These are phyloP conservation scores for Pseudevernia furfuracea DNA, from an alignment of 495 filamentous ascomycete species.

Conservation along the genomic window DNA sequence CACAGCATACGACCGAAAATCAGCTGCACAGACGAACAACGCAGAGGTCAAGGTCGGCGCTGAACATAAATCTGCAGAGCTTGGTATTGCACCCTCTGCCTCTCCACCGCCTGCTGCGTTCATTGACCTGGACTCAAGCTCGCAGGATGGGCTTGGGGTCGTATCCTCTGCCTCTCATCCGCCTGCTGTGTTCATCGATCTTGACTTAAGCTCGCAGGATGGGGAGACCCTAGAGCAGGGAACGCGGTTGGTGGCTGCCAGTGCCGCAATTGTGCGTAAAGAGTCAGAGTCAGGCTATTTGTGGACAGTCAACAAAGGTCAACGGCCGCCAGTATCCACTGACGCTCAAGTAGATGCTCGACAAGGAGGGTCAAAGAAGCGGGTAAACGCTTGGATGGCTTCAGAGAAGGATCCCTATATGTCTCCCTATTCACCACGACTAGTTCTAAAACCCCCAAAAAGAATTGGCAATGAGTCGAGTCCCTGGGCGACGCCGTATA, in stretches of 20 bases:
- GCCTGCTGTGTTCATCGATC: neutral
- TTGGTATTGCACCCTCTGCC: neutral
- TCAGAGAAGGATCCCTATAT: neutral
- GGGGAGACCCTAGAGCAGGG: neutral
- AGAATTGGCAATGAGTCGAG: neutral
- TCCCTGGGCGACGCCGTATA: neutral
- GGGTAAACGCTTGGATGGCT: neutral
- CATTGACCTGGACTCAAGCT: neutral
- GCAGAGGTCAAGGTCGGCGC: neutral
- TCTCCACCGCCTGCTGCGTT: neutral
- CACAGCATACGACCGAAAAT: neutral
- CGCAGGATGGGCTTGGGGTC: neutral
- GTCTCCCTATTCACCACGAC: neutral
- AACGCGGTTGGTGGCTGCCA: neutral
- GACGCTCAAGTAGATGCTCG: neutral
- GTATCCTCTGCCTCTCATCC: neutral
- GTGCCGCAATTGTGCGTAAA: neutral
- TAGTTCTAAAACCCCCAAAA: neutral
- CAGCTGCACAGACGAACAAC: neutral
- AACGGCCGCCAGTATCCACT: neutral
- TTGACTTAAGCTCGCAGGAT: neutral
- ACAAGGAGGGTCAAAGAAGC: neutral
- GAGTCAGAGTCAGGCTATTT: neutral
- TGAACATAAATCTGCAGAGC: neutral
- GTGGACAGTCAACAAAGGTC: neutral